These are phyloP conservation scores for Candida mattraensis DNA, from an alignment of 805 yeast species.

Conservation along the genomic window DNA sequence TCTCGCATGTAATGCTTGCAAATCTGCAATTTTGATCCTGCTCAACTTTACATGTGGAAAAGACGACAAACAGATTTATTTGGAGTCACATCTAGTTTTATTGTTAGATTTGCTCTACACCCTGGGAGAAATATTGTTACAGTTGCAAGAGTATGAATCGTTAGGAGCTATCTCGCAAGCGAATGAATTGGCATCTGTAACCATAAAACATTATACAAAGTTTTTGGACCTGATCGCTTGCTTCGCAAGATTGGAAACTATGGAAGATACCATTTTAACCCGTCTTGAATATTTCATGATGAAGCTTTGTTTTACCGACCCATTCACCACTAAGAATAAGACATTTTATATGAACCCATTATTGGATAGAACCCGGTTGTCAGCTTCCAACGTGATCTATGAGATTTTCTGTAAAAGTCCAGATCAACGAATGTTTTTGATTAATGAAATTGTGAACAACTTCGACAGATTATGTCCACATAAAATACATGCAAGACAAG, in stretches of 20 bases:
- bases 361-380: constrained; percentile 28
- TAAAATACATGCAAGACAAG: constrained; percentile 44
- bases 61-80: constrained; percentile 43
- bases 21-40: constrained; percentile 39
- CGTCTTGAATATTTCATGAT: constrained; percentile 55
- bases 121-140: constrained; percentile 15
- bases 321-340: constrained; percentile 25
- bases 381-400: constrained; percentile 33
- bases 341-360: constrained; percentile 21
- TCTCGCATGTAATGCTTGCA: constrained; percentile 29
- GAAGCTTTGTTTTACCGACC: constrained; percentile 41
- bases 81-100: constrained; percentile 44
- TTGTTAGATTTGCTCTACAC: constrained; percentile 41
- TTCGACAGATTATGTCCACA: constrained; percentile 49
- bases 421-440: constrained; percentile 58
- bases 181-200: no score
- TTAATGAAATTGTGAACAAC: constrained; percentile 57
- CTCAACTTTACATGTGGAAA: constrained; percentile 41
- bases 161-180: no score
- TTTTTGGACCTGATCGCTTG: constrained; percentile 20
- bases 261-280: constrained; percentile 56
- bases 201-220: constrained; percentile 6
- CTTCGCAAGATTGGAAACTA: constrained; percentile 14
- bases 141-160: not conserved
- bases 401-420: constrained; percentile 41